A percentile compares a stretch with the other conserved stretches of the same genome.
These are phyloP conservation scores for Naematelia aurantialba DNA, from an alignment of 768 basidiomycete species.

Conservation along the genomic window DNA sequence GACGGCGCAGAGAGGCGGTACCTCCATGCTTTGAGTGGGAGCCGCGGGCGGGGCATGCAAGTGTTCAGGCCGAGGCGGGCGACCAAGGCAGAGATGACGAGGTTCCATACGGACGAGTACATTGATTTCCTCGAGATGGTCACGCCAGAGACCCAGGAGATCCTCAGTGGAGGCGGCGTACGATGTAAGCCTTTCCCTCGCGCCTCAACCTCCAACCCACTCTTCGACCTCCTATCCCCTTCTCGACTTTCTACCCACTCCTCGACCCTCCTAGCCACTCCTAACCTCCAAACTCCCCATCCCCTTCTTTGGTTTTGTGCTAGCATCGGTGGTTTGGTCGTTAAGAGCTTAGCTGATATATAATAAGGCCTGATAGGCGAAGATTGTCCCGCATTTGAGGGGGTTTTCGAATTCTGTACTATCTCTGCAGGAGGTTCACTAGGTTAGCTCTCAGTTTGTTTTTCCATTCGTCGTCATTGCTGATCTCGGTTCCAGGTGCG, in stretches of 20 bases:
- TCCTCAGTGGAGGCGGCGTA: conserved; percentile 75
- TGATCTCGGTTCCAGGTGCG: conserved; percentile 57
- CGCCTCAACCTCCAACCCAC: too few relatives aligned
- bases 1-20: background rate
- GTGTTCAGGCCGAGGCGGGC: conserved; percentile 71
- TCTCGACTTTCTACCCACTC: too few relatives aligned
- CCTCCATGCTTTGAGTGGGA: conserved; percentile 16
- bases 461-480: background rate
- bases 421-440: conserved; percentile 95
- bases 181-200: conserved; percentile 59
- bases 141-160: conserved; percentile 83
- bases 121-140: conserved; percentile 84
- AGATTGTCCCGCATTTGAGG: conserved; percentile 95
- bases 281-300: too few relatives aligned
- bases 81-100: conserved; percentile 72
- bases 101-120: conserved; percentile 98
- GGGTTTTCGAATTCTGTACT: conserved; percentile 92
- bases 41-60: conserved; percentile 60
- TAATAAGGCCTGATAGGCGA: conserved; percentile 65
- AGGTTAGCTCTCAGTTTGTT: conserved; percentile 58
- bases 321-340: too few relatives aligned
- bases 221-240: too few relatives aligned
- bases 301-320: too few relatives aligned
- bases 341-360: conserved; percentile 9
- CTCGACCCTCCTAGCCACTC: too few relatives aligned